These are phyloP conservation scores for Ophiostoma fasciatum DNA, from an alignment of 2,329 filamentous ascomycete species.

Conservation along the genomic window DNA sequence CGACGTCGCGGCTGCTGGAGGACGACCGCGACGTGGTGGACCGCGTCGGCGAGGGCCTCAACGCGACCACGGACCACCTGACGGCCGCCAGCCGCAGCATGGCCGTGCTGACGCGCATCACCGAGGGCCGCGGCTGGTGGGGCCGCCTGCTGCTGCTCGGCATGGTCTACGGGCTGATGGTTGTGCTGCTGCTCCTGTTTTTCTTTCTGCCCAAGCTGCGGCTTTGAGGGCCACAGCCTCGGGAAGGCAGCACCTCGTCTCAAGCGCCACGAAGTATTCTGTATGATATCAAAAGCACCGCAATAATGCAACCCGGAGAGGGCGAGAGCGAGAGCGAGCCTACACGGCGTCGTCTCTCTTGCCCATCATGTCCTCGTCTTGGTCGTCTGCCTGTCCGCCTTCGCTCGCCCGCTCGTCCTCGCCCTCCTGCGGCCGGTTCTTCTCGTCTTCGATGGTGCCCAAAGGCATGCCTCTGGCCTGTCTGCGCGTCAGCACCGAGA, in stretches of 20 bases:
- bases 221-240: constrained; percentile 49
- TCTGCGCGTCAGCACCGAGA: background rate
- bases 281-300: no score
- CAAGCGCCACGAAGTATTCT: no score
- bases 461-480: constrained; percentile 16
- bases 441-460: constrained; percentile 12
- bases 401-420: no score
- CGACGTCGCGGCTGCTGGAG: constrained; percentile 59
- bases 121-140: constrained; percentile 79
- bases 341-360: background rate
- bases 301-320: no score
- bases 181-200: constrained; percentile 64
- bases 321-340: no score
- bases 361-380: background rate
- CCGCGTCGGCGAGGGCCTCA: constrained; percentile 58
- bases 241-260: no score
- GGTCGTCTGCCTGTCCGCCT: no score
- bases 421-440: constrained; percentile 3
- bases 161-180: constrained; percentile 69
- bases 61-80: constrained; percentile 62
- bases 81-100: constrained; percentile 62
- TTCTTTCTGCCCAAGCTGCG: constrained; percentile 79
- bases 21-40: constrained; percentile 55
- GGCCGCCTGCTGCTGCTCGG: constrained; percentile 71
- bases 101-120: constrained; percentile 63